phyloP scores from a whole-genome alignment of 192 early-diverging fungal species.

The Coemansia sp. region DNA sequence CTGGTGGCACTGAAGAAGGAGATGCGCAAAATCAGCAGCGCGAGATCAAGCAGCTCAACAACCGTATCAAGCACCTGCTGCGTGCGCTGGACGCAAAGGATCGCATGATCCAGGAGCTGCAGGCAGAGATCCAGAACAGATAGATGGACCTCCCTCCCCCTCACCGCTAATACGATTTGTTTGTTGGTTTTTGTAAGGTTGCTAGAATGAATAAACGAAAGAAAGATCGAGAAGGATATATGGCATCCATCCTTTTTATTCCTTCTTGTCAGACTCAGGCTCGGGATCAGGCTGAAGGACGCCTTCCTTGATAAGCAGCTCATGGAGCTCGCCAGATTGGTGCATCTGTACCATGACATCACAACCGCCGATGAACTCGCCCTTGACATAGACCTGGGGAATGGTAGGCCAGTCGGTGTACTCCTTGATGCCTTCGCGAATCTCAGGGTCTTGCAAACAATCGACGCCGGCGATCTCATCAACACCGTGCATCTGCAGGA shows the following conservation, averaged over 20 bases:
- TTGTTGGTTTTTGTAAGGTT: too few relatives aligned
- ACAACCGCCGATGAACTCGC: conserved; percentile 93
- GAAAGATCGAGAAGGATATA: too few relatives aligned
- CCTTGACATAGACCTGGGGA: conserved; percentile 94
- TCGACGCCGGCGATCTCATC: conserved; percentile 58
- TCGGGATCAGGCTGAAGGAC: conserved; percentile 53
- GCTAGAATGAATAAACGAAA: too few relatives aligned
- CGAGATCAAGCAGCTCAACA: conserved; percentile 30
- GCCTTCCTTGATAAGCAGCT: conserved; percentile 74
- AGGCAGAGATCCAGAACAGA: not conserved
- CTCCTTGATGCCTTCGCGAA: conserved; percentile 93
- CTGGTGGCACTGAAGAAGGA: too few relatives aligned
- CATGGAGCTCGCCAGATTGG: conserved; percentile 84
- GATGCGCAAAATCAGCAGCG: conserved; percentile 6
- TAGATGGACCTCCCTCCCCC: too few relatives aligned
- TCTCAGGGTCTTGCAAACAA: conserved; percentile 78
- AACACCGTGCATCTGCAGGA: conserved; percentile 78
- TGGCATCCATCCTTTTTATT: too few relatives aligned
- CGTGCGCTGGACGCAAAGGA: conserved; percentile 43
- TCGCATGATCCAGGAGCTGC: conserved; percentile 14
- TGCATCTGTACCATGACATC: conserved; percentile 91
- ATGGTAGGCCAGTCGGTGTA: conserved; percentile 93
- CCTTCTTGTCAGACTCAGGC: conserved; percentile 23
- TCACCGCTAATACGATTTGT: too few relatives aligned
- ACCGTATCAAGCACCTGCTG: conserved; percentile 36